Evolutionary conservation across 2,329 filamentous ascomycete species (phyloP).

Genomic region (Phyllosticta capitalensis): DNA sequence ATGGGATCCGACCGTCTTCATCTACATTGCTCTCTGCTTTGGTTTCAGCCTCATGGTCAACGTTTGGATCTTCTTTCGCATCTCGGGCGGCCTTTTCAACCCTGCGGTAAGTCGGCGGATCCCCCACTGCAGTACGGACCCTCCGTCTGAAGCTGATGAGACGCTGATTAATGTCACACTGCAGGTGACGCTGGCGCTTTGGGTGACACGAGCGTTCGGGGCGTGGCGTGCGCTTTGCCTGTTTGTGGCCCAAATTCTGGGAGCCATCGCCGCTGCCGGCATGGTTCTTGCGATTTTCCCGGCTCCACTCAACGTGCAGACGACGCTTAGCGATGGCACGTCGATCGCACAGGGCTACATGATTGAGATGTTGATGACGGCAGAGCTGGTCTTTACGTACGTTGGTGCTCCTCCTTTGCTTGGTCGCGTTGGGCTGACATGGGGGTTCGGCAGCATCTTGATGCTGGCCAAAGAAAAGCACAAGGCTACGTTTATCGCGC

Average conservation of each 20-base stretch:
- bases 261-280: conserved; percentile 12
- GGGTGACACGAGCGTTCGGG: conserved; percentile 23
- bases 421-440: conserved; percentile 20
- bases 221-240: conserved; percentile 21
- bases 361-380: conserved; percentile 32
- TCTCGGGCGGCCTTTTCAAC: conserved; percentile 31
- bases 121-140: conserved; percentile 21
- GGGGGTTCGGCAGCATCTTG: conserved; percentile 16
- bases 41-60: conserved; percentile 32
- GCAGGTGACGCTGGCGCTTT: conserved; percentile 30
- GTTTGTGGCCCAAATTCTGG: conserved; percentile 26
- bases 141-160: neutral
- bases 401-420: conserved; percentile 16
- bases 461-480: conserved; percentile 24
- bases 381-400: conserved; percentile 30
- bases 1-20: conserved; percentile 35
- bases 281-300: conserved; percentile 24
- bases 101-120: conserved; percentile 26
- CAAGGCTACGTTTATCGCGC: conserved; percentile 21
- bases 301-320: conserved; percentile 23
- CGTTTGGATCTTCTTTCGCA: conserved; percentile 32
- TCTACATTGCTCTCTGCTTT: conserved; percentile 30
- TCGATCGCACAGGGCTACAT: conserved; percentile 28
- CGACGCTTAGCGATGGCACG: conserved; percentile 25
- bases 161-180: neutral